Evolutionary conservation across 2,329 filamentous ascomycete species (phyloP).

Genomic region (Herpotrichia juniperi): DNA sequence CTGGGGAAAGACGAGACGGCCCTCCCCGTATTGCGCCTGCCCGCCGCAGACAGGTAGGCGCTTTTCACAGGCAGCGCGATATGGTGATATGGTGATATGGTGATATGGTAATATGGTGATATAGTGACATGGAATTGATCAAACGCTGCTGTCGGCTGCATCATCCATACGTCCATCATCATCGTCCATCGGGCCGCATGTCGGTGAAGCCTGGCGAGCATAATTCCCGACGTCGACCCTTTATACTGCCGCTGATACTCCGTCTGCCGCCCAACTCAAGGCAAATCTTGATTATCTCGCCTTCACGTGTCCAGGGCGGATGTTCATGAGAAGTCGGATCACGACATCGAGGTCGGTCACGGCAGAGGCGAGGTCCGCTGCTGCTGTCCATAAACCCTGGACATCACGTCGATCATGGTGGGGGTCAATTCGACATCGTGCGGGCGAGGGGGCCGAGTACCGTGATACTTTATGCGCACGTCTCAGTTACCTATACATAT

Average conservation of each 20-base stretch:
- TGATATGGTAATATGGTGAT: background rate
- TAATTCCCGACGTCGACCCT: background rate
- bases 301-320: background rate
- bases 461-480: background rate
- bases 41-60: background rate
- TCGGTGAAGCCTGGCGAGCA: background rate
- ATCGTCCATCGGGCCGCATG: background rate
- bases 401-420: conserved; percentile 1
- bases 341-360: conserved; percentile 1
- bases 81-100: background rate
- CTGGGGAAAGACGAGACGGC: background rate
- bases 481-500: background rate
- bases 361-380: background rate
- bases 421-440: background rate
- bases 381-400: background rate
- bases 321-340: background rate
- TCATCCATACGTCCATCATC: background rate
- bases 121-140: background rate
- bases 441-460: conserved; percentile 2
- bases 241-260: too few relatives aligned
- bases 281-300: background rate
- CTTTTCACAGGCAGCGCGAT: background rate
- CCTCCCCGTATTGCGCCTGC: background rate
- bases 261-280: background rate
- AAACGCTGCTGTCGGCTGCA: background rate